Evolutionary conservation across 257 asterid species (phyloP).

Genomic region (Solanum habrochaites): DNA sequence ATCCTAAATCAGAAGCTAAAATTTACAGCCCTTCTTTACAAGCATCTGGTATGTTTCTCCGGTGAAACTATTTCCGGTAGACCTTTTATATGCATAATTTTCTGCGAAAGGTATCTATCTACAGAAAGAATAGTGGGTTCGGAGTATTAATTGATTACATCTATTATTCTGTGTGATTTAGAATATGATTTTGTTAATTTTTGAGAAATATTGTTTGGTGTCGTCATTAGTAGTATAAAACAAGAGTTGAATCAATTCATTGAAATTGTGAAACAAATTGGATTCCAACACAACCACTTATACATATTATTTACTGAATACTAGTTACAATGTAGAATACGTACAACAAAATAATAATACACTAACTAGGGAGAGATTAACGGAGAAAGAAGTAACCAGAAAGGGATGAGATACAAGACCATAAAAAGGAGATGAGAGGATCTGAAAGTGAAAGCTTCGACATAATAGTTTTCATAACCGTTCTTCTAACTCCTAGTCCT

Average conservation of each 20-base stretch:
- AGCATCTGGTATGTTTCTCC: conserved; percentile 24
- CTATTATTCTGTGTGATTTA: neutral
- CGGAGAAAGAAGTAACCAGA: too few species aligned
- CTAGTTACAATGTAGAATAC: too few species aligned
- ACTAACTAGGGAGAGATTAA: too few species aligned
- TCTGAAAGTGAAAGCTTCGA: too few species aligned
- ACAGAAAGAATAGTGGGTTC: neutral
- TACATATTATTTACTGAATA: too few species aligned
- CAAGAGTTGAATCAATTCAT: neutral
- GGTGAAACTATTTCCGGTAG: neutral
- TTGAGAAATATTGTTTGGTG: neutral
- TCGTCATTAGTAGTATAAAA: neutral
- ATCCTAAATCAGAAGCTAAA: conserved; percentile 7
- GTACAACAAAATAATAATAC: too few species aligned
- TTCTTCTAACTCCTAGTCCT: too few species aligned
- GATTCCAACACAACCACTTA: too few species aligned
- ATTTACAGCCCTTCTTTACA: conserved; percentile 8
- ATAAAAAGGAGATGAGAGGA: too few species aligned
- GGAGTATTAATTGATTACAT: neutral
- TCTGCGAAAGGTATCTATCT: neutral
- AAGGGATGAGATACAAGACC: too few species aligned
- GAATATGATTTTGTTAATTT: neutral
- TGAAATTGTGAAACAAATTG: neutral
- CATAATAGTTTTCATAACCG: too few species aligned
- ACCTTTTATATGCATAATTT: neutral